Evolutionary conservation across 75 land plant species (phyloP), one percentile per base, ranked within the genome.

Genomic region (Pinus tabuliformis): DNA sequence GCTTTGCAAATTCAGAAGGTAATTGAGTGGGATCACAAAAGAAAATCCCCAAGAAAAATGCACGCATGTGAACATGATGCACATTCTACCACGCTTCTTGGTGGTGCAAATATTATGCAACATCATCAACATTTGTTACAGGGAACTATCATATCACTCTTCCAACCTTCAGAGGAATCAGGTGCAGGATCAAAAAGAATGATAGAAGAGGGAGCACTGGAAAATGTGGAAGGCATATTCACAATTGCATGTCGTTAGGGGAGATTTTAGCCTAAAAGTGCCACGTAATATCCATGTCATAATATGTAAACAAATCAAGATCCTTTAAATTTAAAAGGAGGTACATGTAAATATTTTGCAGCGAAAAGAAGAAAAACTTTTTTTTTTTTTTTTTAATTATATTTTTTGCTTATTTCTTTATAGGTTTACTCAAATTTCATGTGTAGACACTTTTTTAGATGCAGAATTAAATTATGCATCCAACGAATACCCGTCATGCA

Each of bases 151-250:
- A 42, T 81, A 24, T 77, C 93, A 49, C 62, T 95, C n/a, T 95
- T 95, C 65, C 98, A 95, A 77, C 98, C 98, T 58, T 96, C 91
- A n/a, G 98, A 95, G 79, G 98, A 95, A 82, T 83, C 88, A 9
- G 86, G 84, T 1, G 86, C 78, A 11, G 98, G 98, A 12, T 91
- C 96, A 1, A 87, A 89, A 73, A 59, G 77, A 45, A 95, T 95
- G 98, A 90, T 91, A 3, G 87, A 83, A 58, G 89, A 85, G 57
- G 96, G 98, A 16, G 93, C 93, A 3, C 78, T 95, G 45, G 89
- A 83, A n/a, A 49, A 89, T 56, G 87, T 95, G 6, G 86, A 89
- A 61, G 96, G 96, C 64, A 95, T 95, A 64, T 95, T 93, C 75
- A 91, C 87, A 30, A 78, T n/a, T 82, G 37, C 98, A 95, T 72